These are phyloP conservation scores for Tylopilus vinaceipallidus DNA, from an alignment of 768 basidiomycete genomes.

Conservation along the genomic window DNA sequence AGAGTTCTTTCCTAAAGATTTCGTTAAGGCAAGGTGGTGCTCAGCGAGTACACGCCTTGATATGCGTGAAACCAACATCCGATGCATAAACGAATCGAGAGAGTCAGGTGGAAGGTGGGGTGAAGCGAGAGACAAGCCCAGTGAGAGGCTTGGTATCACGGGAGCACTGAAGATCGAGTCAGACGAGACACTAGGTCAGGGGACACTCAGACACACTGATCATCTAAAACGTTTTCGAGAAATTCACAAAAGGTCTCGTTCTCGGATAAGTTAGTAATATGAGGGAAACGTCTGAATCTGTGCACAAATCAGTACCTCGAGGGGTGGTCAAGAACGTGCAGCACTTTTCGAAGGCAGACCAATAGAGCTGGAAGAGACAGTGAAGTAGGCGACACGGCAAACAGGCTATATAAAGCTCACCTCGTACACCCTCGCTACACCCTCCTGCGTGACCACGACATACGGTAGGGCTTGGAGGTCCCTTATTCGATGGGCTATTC, in stretches of 20 bases:
- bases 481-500: conserved; percentile 82
- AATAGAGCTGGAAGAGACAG: conserved; percentile 59
- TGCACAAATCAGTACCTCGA: conserved; percentile 14
- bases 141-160: conserved; percentile 77
- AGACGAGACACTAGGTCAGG: not conserved
- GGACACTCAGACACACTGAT: conserved; percentile 58
- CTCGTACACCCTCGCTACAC: conserved; percentile 80
- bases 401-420: conserved; percentile 39
- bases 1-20: conserved; percentile 41
- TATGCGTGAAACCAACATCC: conserved; percentile 89
- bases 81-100: conserved; percentile 83
- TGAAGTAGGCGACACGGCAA: not conserved
- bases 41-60: conserved; percentile 86
- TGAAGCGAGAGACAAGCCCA: conserved; percentile 84
- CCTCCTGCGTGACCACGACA: conserved; percentile 82
- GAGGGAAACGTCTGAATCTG: conserved; percentile 73
- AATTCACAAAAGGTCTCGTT: conserved; percentile 81
- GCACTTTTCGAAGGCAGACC: conserved; percentile 84
- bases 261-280: conserved; percentile 66
- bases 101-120: conserved; percentile 74
- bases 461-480: conserved; percentile 87
- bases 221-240: conserved; percentile 57
- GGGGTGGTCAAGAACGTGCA: conserved; percentile 7
- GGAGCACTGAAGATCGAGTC: conserved; percentile 50
- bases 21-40: conserved; percentile 83